Evolutionary conservation across 306 rosid species (phyloP), one percentile per base, ranked within the genome.

Genomic region (Prunus kanzakura): DNA sequence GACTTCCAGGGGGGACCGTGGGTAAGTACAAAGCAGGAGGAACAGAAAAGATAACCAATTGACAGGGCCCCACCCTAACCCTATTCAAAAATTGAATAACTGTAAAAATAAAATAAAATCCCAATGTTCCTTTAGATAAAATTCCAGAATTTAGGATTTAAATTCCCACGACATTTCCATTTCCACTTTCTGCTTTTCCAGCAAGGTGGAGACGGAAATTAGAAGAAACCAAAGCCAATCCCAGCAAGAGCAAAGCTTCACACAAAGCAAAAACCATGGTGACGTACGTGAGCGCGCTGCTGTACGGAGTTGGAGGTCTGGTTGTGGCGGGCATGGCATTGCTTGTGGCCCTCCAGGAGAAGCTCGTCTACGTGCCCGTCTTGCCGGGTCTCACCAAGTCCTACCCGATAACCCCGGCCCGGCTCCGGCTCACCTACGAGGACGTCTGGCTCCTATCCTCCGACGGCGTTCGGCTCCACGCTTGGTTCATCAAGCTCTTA

Each of bases 401-500:
- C 62, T 96, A 96, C 83, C 69, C 92, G 43, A 78, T 91, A 60
- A 93, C 81, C 4, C 99, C 99, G 2, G 84, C 96, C 45, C 93
- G 99, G 11, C 91, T 96, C 81, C 81, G 97, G 0, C 96, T 96
- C 81, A 0, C 80, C 65, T 93, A 91, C 80, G 98, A 96, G 73
- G 98, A 96, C 57, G 68, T 96, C 60, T 93, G 98, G 98, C 94
- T 96, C 78, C 83, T 80, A 49, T 91, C 99, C 72, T 82, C 93
- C 50, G 99, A 96, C 63, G 99, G 99, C 51, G 90, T 96, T 60
- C 91, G 91, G 22, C 99, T 96, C 49, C 99, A 96, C 69, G 88
- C 98, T 47, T 96, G 99, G 99, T 96, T 96, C 88, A 91, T 96
- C 90, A 96, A 89, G 76, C 97, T 96, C 89, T 80, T 93, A 79